A percentile compares a stretch with the other conserved stretches of the same genome.
Evolutionary conservation across 177 flowering plant species (phyloP).

Genomic region (Telopea speciosissima): DNA sequence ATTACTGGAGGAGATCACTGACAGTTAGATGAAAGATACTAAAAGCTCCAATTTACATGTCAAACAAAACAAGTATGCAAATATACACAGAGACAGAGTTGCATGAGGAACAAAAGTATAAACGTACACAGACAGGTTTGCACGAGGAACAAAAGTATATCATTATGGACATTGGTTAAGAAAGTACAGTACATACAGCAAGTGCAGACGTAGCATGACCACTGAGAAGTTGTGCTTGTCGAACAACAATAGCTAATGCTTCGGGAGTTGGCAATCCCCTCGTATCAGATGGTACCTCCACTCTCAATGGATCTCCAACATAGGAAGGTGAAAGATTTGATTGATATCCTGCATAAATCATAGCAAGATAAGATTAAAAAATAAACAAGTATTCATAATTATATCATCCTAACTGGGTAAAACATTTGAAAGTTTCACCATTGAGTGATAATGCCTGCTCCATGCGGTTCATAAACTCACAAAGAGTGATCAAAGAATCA

Average conservation of each 20-base stretch:
- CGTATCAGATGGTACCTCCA: constrained; percentile 40
- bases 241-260: constrained; percentile 53
- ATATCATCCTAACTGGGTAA: background rate
- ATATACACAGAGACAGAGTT: no score
- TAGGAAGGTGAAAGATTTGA: constrained; percentile 25
- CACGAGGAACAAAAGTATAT: background rate
- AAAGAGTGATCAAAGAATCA: constrained; percentile 73
- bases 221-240: constrained; percentile 60
- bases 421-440: constrained; percentile 36
- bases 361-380: background rate
- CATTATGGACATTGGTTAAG: background rate
- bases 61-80: background rate
- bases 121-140: background rate
- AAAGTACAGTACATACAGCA: constrained; percentile 39
- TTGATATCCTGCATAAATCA: constrained; percentile 38
- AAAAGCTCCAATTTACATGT: background rate
- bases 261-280: constrained; percentile 73
- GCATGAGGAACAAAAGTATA: no score
- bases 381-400: background rate
- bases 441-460: constrained; percentile 50
- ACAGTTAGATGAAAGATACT: background rate
- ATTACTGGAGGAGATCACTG: background rate
- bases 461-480: constrained; percentile 78
- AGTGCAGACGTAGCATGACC: constrained; percentile 46
- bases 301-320: constrained; percentile 22